Evolutionary conservation across 164 flowering plant genomes (phyloP).

Genomic region (Paratinospora sagittata): DNA sequence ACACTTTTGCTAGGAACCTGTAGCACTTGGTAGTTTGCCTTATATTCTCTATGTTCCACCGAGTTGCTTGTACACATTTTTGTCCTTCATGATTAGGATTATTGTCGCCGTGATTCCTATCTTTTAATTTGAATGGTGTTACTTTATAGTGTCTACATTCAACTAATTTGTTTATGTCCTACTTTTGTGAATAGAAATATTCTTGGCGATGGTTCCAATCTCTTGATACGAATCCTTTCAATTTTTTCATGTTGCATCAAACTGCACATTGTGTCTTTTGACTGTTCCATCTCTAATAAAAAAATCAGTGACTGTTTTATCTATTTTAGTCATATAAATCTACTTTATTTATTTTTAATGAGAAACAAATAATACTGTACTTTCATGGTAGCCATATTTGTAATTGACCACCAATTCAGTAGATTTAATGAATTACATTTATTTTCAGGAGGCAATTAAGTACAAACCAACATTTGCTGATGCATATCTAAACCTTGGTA

Average conservation of each 20-base stretch:
- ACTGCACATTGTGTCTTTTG: not conserved
- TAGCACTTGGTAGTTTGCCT: not conserved
- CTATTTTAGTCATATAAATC: not conserved
- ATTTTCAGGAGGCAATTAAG: conserved; percentile 81
- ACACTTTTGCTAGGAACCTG: not conserved
- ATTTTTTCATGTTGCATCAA: not conserved
- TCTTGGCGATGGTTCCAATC: not conserved
- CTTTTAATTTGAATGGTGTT: too few relatives aligned
- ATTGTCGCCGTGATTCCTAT: too few relatives aligned
- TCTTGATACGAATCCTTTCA: not conserved
- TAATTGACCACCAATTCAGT: not conserved
- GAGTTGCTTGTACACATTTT: not conserved
- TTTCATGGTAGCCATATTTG: not conserved
- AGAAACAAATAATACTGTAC: not conserved
- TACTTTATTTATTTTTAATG: too few relatives aligned
- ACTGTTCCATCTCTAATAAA: too few relatives aligned
- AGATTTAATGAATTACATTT: not conserved
- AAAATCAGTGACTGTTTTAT: not conserved
- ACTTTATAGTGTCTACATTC: not conserved
- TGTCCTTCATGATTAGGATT: too few relatives aligned
- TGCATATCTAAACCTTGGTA: conserved; percentile 85
- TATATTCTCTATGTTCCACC: not conserved
- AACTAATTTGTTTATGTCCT: not conserved
- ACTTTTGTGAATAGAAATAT: not conserved
- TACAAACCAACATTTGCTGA: conserved; percentile 83